Percentiles rank a stretch among this genome's conserved stretches.
Evolutionary conservation across 345 rosid species (phyloP).

Genomic region (Eucalyptus dawsonii): DNA sequence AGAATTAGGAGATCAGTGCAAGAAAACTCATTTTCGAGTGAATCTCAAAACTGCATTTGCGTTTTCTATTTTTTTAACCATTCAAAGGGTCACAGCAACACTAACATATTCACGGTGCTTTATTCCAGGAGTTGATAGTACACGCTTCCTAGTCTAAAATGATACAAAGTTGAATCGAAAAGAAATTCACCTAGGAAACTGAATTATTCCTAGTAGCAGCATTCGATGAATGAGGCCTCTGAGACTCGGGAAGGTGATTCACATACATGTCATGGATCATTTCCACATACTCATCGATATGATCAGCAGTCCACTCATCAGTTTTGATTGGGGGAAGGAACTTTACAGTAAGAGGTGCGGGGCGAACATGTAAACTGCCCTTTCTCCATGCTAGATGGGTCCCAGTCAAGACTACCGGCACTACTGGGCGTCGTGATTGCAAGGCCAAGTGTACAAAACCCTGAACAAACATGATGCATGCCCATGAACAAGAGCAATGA

Average conservation of each 20-base stretch:
- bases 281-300: background rate
- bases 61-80: background rate
- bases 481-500: background rate
- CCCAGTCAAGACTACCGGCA: slow-evolving; percentile 35
- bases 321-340: slow-evolving; percentile 32
- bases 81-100: background rate
- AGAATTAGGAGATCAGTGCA: background rate
- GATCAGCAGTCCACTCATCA: background rate
- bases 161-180: background rate
- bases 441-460: slow-evolving; percentile 48
- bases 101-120: background rate
- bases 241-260: background rate
- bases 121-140: background rate
- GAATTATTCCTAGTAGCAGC: background rate
- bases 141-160: background rate
- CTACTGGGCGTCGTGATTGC: slow-evolving; percentile 30
- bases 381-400: slow-evolving; percentile 56
- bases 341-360: slow-evolving; percentile 31
- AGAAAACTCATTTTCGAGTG: background rate
- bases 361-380: slow-evolving; percentile 37
- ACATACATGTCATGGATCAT: background rate
- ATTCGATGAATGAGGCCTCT: slow-evolving; percentile 8
- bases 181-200: background rate
- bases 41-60: background rate
- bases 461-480: slow-evolving; percentile 4